Conservation (phyloP, 306 rosid species). For the Castanea crenata region DNA sequence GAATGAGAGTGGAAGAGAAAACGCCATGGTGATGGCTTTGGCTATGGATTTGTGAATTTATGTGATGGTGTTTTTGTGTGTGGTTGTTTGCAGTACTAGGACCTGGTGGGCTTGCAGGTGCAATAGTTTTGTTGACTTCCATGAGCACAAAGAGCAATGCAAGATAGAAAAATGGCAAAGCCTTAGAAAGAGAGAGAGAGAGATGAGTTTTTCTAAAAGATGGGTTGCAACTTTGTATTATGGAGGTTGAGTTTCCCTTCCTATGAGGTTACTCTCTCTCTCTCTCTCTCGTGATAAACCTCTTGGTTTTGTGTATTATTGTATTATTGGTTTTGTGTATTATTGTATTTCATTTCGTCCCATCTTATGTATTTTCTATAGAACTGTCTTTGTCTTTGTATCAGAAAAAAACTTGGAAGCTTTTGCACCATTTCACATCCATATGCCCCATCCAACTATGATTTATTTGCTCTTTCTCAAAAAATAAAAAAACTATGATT, state of each 20-base stretch:
- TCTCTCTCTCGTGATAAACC: slow-evolving; percentile 46
- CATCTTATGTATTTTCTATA: slow-evolving; percentile 37
- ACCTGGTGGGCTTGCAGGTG: slow-evolving; percentile 34
- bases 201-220: slow-evolving; percentile 14
- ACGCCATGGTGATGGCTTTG: slow-evolving; percentile 33
- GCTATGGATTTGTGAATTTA: slow-evolving; percentile 30
- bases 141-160: slow-evolving; percentile 46
- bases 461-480: background rate
- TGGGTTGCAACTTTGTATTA: slow-evolving; percentile 28
- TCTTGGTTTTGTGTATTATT: slow-evolving; percentile 23
- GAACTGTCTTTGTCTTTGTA: slow-evolving; percentile 45
- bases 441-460: slow-evolving; percentile 14
- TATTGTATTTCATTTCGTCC: slow-evolving; percentile 28
- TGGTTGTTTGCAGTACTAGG: slow-evolving; percentile 27
- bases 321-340: slow-evolving; percentile 4
- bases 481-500: background rate
- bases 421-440: slow-evolving; percentile 24
- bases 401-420: slow-evolving; percentile 38
- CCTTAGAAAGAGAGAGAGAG: slow-evolving; percentile 18
- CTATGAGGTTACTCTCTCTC: slow-evolving; percentile 15
- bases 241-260: slow-evolving; percentile 34
- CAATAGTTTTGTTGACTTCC: slow-evolving; percentile 52
- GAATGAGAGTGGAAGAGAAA: slow-evolving; percentile 53
- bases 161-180: slow-evolving; percentile 7
- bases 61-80: slow-evolving; percentile 25